These are phyloP conservation scores for Xerocomellus amylosporus DNA, from an alignment of 768 basidiomycete species.

Conservation along the genomic window DNA sequence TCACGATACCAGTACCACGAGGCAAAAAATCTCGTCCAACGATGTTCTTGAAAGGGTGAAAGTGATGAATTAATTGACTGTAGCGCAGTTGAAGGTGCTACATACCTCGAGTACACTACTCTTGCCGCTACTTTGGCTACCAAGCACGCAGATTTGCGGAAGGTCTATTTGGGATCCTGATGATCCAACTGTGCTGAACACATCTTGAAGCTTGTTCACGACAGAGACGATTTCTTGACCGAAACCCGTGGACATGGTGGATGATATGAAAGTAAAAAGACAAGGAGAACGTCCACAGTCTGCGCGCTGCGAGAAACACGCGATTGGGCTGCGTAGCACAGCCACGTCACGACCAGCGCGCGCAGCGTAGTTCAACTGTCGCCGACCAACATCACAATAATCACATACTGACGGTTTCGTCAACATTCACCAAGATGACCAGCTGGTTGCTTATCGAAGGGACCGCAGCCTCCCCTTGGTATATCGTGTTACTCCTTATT, in stretches of 20 bases:
- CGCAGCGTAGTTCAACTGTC: background rate
- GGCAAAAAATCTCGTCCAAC: slow-evolving; percentile 98
- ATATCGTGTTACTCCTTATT: slow-evolving; percentile 7
- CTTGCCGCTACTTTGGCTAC: slow-evolving; percentile 91
- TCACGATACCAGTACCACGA: slow-evolving; percentile 98
- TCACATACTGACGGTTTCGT: background rate
- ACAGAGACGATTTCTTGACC: slow-evolving; percentile 79
- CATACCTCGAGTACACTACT: slow-evolving; percentile 88
- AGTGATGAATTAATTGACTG: slow-evolving; percentile 7
- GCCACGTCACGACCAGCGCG: slow-evolving; percentile 18
- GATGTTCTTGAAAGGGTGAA: slow-evolving; percentile 65
- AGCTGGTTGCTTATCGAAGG: background rate
- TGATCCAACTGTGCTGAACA: slow-evolving; percentile 80
- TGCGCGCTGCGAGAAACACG: slow-evolving; percentile 21
- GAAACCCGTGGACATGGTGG: slow-evolving; percentile 54
- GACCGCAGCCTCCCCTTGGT: background rate
- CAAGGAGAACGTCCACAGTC: slow-evolving; percentile 9
- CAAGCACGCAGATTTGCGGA: slow-evolving; percentile 88
- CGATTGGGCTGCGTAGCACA: slow-evolving; percentile 22
- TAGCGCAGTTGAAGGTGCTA: background rate
- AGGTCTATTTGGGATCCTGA: slow-evolving; percentile 80
- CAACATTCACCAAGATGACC: background rate
- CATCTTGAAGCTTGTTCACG: slow-evolving; percentile 89
- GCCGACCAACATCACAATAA: too few species aligned
- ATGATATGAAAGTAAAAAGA: slow-evolving; percentile 17